Evolutionary conservation across 768 basidiomycete genomes (phyloP).

Genomic region (Neoboletus magnificus): DNA sequence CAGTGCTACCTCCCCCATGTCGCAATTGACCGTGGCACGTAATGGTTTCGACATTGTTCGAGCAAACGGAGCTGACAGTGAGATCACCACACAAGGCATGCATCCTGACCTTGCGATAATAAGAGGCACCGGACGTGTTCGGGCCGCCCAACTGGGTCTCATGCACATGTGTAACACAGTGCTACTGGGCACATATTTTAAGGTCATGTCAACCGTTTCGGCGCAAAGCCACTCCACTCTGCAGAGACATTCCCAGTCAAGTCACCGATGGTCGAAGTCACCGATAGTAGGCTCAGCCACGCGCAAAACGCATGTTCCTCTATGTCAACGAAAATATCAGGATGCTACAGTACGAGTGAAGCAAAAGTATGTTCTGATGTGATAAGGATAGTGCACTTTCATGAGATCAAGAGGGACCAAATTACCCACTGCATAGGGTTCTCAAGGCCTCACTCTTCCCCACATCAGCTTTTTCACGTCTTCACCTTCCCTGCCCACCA

Average conservation of each 20-base stretch:
- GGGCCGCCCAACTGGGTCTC: background rate
- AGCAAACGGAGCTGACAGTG: background rate
- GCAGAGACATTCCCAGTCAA: background rate
- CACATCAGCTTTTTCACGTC: slow-evolving; percentile 30
- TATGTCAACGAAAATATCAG: background rate
- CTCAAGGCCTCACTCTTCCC: slow-evolving; percentile 22
- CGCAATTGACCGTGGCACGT: slow-evolving; percentile 49
- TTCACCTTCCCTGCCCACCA: slow-evolving; percentile 33
- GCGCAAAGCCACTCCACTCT: background rate
- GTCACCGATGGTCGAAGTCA: background rate
- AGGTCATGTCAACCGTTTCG: background rate
- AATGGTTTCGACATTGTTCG: slow-evolving; percentile 21
- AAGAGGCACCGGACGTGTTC: background rate
- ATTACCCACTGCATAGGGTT: background rate
- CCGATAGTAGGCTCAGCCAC: background rate
- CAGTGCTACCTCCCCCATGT: slow-evolving; percentile 51
- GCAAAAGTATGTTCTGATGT: slow-evolving; percentile 2
- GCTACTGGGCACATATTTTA: background rate
- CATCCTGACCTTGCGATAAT: background rate
- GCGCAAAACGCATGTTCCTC: background rate
- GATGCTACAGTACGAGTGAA: background rate
- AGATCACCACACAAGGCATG: background rate
- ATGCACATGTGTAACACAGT: background rate
- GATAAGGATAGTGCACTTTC: background rate
- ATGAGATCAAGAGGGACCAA: background rate